phyloP scores from a whole-genome alignment of 2,329 filamentous ascomycete species.

The Calonectria multiphialidica region DNA sequence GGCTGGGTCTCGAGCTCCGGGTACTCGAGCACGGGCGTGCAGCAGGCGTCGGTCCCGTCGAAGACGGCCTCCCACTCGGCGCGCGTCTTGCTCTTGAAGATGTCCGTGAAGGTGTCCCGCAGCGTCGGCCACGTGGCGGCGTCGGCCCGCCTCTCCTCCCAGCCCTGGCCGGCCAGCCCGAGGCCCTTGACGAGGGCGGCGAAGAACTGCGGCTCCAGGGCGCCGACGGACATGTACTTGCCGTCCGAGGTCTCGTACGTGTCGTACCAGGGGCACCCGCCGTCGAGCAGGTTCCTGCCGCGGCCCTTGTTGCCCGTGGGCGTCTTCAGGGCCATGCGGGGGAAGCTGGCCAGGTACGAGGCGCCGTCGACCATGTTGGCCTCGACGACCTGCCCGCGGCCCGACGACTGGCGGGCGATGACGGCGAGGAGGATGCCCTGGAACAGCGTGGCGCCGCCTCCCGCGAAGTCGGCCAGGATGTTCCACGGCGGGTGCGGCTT shows the following conservation, averaged over 20 bases:
- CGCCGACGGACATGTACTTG: constrained; percentile 87
- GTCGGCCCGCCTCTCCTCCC: constrained; percentile 69
- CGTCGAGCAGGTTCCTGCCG: constrained; percentile 84
- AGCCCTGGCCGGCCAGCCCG: constrained; percentile 64
- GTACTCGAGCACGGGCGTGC: constrained; percentile 86
- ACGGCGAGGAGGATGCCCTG: constrained; percentile 87
- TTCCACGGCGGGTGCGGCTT: constrained; percentile 86
- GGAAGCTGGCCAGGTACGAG: constrained; percentile 83
- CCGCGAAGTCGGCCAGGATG: constrained; percentile 90
- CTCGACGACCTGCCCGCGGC: constrained; percentile 88
- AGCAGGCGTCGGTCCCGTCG: constrained; percentile 92
- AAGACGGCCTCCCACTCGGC: constrained; percentile 88
- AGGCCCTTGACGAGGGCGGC: constrained; percentile 75
- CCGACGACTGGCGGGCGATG: constrained; percentile 71
- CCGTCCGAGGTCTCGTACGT: constrained; percentile 88
- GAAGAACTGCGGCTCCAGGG: constrained; percentile 91
- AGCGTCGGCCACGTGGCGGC: constrained; percentile 76
- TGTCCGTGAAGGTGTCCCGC: constrained; percentile 67
- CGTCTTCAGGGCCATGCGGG: constrained; percentile 74
- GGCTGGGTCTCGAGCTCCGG: constrained; percentile 71
- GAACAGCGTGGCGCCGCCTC: constrained; percentile 86
- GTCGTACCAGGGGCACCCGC: constrained; percentile 89
- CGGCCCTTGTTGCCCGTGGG: constrained; percentile 72
- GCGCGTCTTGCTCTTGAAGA: constrained; percentile 78
- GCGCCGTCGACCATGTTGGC: constrained; percentile 97